phyloP scores from a whole-genome alignment of 1,284 basidiomycete species.

The Veloboletus limbatus region DNA sequence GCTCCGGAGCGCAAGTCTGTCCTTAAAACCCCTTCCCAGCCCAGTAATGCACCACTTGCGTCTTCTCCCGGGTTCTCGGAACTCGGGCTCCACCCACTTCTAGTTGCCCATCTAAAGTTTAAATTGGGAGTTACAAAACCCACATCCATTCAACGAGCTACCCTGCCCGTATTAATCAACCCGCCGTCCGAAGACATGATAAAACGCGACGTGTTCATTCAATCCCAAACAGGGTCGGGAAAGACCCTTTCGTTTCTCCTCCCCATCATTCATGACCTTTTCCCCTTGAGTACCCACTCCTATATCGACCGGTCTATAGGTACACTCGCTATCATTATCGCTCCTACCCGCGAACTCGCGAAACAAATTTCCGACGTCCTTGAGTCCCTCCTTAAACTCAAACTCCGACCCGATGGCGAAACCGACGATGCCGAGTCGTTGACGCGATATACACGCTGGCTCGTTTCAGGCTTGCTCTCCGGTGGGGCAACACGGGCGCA shows the following conservation, averaged over 20 bases:
- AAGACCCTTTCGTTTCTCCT: constrained; percentile 95
- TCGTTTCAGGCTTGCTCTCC: constrained; percentile 89
- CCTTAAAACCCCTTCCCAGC: constrained; percentile 40
- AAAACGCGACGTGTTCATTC: constrained; percentile 86
- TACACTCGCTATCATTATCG: constrained; percentile 92
- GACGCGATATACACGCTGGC: constrained; percentile 80
- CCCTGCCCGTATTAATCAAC: constrained; percentile 72
- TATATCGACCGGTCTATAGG: constrained; percentile 89
- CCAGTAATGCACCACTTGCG: constrained; percentile 81
- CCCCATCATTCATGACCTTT: constrained; percentile 92
- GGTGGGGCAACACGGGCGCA: constrained; percentile 76
- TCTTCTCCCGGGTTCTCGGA: constrained; percentile 74
- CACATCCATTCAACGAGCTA: constrained; percentile 87
- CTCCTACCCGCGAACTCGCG: constrained; percentile 92
- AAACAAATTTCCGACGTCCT: constrained; percentile 95
- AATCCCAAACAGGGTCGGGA: constrained; percentile 97
- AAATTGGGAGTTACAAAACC: constrained; percentile 88
- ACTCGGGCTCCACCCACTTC: constrained; percentile 78
- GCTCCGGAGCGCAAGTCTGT: constrained; percentile 33
- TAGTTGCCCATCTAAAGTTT: constrained; percentile 73
- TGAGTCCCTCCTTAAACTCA: constrained; percentile 81
- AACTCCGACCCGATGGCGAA: constrained; percentile 62
- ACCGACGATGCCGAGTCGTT: constrained; percentile 46
- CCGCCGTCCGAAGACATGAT: constrained; percentile 38
- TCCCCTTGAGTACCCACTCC: constrained; percentile 83